Conservation (phyloP, 148 eudicot genomes). For the Chenopodium suecicum region DNA sequence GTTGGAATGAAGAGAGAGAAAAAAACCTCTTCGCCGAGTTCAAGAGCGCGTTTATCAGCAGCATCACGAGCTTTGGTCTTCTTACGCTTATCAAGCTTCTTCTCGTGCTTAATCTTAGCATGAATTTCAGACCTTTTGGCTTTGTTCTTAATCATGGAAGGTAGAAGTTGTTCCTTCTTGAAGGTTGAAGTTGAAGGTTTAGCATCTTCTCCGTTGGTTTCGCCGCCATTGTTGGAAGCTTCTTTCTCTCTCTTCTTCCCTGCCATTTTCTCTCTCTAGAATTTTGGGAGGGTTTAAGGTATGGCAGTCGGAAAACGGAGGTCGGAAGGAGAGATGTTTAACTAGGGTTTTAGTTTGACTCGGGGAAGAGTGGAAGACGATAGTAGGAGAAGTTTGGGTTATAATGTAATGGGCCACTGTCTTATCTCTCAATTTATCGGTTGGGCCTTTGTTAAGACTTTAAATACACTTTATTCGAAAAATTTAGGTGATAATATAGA, state of each 20-base stretch:
- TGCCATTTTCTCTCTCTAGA: background rate
- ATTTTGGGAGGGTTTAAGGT: too few relatives aligned
- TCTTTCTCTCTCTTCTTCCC: conserved; percentile 7
- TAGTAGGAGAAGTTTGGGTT: background rate
- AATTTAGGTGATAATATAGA: too few relatives aligned
- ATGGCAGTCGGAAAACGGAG: too few relatives aligned
- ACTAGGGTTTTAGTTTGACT: background rate
- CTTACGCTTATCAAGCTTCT: conserved; percentile 77
- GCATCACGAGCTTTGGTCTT: conserved; percentile 69
- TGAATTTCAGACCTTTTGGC: conserved; percentile 75
- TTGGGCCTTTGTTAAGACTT: background rate
- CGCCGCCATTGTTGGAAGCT: conserved; percentile 15
- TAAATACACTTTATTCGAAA: too few relatives aligned
- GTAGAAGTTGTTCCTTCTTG: conserved; percentile 41
- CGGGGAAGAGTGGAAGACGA: background rate
- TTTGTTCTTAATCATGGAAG: conserved; percentile 86
- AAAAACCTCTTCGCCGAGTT: conserved; percentile 88
- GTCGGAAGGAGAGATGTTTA: background rate
- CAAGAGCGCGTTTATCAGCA: conserved; percentile 70
- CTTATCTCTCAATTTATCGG: background rate
- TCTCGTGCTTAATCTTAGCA: conserved; percentile 68
- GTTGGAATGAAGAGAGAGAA: conserved; percentile 3
- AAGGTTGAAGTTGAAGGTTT: conserved; percentile 23
- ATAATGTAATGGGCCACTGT: background rate
- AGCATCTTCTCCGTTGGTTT: background rate